phyloP scores from a whole-genome alignment of 495 filamentous ascomycete species.

The Penicillium paradoxum region DNA sequence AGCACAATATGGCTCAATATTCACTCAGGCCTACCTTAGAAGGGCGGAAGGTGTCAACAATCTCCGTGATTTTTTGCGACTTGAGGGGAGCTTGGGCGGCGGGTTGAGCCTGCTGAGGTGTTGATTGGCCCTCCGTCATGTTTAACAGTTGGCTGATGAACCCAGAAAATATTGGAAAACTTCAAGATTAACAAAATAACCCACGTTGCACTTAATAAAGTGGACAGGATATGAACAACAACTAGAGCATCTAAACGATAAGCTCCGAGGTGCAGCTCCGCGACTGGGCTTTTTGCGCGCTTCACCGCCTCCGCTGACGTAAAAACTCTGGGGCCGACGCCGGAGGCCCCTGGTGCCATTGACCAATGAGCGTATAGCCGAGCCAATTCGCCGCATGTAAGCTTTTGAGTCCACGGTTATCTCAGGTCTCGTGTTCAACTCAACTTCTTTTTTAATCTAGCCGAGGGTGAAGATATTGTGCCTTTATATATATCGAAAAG shows the following conservation, averaged over 20 bases:
- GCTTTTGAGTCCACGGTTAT: slow-evolving; percentile 17
- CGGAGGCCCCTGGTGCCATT: slow-evolving; percentile 15
- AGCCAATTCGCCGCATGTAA: slow-evolving; percentile 21
- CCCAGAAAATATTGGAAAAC: not conserved
- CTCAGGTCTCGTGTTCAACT: not conserved
- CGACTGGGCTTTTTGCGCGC: slow-evolving; percentile 20
- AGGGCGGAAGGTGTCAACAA: slow-evolving; percentile 43
- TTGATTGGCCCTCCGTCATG: slow-evolving; percentile 34
- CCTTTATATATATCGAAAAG: not conserved
- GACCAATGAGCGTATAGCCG: slow-evolving; percentile 14
- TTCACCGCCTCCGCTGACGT: slow-evolving; percentile 14
- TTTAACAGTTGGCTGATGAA: not conserved
- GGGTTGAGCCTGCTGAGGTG: slow-evolving; percentile 14
- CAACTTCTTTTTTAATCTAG: not conserved
- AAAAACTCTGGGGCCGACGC: slow-evolving; percentile 7
- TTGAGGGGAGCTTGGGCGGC: slow-evolving; percentile 28
- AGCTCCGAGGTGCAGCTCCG: slow-evolving; percentile 15
- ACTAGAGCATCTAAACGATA: not conserved
- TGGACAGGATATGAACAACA: not conserved
- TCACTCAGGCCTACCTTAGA: slow-evolving; percentile 36
- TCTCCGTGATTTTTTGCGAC: slow-evolving; percentile 42
- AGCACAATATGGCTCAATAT: not conserved
- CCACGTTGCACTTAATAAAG: not conserved
- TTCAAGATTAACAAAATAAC: not conserved
- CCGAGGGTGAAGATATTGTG: not conserved